Conservation (phyloP, 805 yeast species). For the Myxozyma sirexii region DNA sequence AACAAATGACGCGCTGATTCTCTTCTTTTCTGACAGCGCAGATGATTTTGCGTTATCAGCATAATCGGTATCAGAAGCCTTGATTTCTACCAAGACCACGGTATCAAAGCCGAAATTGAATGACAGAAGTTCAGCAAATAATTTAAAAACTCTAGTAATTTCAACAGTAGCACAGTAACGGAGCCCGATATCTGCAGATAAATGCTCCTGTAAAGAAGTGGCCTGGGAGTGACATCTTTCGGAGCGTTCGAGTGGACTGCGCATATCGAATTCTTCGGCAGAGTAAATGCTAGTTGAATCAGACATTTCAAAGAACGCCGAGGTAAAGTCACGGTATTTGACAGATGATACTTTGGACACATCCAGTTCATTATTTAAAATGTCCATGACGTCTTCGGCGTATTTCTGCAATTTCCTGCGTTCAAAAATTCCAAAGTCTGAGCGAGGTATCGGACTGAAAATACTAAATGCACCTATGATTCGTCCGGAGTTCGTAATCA, state of each 20-base stretch:
- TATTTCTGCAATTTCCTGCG: slow-evolving; percentile 11
- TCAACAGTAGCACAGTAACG: background rate
- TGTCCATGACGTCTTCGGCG: slow-evolving; percentile 7
- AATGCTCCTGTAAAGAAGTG: no score
- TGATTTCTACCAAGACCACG: slow-evolving; percentile 9
- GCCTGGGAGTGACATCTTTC: no score
- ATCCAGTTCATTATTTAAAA: slow-evolving; percentile 7
- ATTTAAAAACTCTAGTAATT: slow-evolving; percentile 1
- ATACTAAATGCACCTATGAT: slow-evolving; percentile 28
- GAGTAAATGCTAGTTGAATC: slow-evolving; percentile 10
- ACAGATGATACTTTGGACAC: background rate
- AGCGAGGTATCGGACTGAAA: slow-evolving; percentile 15
- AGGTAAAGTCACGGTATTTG: background rate
- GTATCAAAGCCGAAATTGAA: slow-evolving; percentile 5
- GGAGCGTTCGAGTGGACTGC: background rate
- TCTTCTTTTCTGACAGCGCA: background rate
- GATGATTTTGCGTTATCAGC: background rate
- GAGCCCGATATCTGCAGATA: background rate
- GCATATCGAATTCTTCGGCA: slow-evolving; percentile 18
- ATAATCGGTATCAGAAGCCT: background rate
- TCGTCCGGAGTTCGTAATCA: slow-evolving; percentile 13
- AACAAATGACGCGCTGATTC: background rate
- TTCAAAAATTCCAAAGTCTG: background rate
- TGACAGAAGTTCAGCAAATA: slow-evolving; percentile 14
- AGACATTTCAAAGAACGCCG: background rate